Evolutionary conservation across 2,329 filamentous ascomycete species (phyloP), one percentile per base, ranked within the genome.

Genomic region (Thyridium curvatum): DNA sequence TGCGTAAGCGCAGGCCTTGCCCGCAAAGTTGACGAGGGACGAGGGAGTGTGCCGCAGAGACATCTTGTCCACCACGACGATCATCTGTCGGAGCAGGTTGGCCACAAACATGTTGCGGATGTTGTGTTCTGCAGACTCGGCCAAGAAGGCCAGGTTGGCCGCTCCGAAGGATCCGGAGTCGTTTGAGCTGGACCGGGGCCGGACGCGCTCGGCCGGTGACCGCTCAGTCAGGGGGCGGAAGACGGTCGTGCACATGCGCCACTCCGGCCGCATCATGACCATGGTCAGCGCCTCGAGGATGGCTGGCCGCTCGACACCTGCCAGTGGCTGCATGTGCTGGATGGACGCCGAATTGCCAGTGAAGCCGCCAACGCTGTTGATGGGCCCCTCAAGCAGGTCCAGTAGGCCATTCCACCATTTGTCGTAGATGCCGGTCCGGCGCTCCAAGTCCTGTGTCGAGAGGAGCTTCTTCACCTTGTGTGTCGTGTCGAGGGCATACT

Each of bases 381-480:
- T 46, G 40, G 77, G 75, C 26, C 84, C 84, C 47, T 89, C 82
- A 17, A 95, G 74, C 68, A 94, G 79, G 43, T 93, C 88, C 40
- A 95, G 64, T 30, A 95, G 67, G 2, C 78, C 82, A 32, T 73
- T 82, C 90, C 90, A 96, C 90, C 90, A 96, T 55, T 86, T 90
- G 57, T 93, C 87, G 41, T 95, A 65, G 35, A 94, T 86, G 33
- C 79, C 80, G 3, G 84, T 77, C 43, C 90, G 76, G 29, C 84
- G 77, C 52, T 96, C 89, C 33, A 95, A 62, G 55, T 94, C 87
- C 62, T 94, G 87, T 2, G 86, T 72, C n/a, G 76, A 68, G 34
- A 95, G 67, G 13, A 46, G 28, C 14, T 48, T 41, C 44, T 70
- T 75, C 18, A 57, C 56, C 42, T 61, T 65, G 50, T 78, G 83